Conservation (phyloP, 257 asterid genomes). For the Anisodus acutangulus region DNA sequence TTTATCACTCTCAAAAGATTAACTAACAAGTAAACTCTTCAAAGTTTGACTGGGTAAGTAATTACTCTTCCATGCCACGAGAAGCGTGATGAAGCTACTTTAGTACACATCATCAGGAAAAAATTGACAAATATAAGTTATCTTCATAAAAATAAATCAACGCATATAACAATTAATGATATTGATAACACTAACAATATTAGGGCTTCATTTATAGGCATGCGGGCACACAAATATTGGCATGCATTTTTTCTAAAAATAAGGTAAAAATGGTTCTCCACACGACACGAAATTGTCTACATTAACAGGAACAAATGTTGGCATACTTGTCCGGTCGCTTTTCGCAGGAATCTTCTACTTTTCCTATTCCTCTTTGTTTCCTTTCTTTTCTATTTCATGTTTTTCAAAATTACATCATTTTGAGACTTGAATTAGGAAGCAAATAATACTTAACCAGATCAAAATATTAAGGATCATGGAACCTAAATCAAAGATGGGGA, state of each 20-base stretch:
- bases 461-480: neutral
- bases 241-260: neutral
- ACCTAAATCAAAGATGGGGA: neutral
- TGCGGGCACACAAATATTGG: neutral
- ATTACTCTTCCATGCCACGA: slow-evolving; percentile 6
- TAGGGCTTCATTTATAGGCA: neutral
- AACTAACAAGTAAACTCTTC: neutral
- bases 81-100: neutral
- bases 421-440: neutral
- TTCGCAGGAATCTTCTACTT: neutral
- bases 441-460: neutral
- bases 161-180: neutral
- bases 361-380: neutral
- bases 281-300: neutral
- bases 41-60: neutral
- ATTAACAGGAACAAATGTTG: neutral
- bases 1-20: neutral
- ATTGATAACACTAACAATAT: neutral
- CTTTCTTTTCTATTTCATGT: neutral
- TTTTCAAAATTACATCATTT: neutral
- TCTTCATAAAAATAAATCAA: neutral
- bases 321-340: neutral
- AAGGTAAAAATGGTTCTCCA: neutral
- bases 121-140: neutral
- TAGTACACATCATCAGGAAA: neutral